Evolutionary conservation across 805 yeast genomes (phyloP).

Genomic region (Komagataella phaffii): DNA sequence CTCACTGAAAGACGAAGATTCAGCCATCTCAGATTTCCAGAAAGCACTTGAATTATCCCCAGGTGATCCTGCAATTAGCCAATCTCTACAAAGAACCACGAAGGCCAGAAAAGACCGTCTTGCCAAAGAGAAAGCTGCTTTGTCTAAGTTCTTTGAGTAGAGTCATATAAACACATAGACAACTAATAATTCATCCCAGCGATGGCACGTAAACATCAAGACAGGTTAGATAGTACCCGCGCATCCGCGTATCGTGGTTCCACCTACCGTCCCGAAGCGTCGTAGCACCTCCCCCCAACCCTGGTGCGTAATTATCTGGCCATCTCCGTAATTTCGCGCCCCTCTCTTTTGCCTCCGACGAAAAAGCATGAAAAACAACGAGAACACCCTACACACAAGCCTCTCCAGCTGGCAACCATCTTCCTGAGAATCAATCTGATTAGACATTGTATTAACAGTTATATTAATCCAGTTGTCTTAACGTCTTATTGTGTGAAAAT

Average conservation of each 20-base stretch:
- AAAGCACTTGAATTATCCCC: constrained; percentile 55
- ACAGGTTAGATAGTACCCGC: background rate
- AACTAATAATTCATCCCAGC: background rate
- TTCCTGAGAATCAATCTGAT: background rate
- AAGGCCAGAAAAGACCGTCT: constrained; percentile 34
- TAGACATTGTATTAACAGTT: background rate
- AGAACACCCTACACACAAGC: background rate
- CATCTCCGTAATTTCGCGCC: background rate
- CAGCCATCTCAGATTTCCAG: constrained; percentile 52
- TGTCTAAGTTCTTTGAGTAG: constrained; percentile 49
- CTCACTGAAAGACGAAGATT: constrained; percentile 51
- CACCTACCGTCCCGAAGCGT: background rate
- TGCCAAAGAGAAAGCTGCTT: constrained; percentile 61
- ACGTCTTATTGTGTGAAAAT: background rate
- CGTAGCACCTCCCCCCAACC: background rate
- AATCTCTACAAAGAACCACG: constrained; percentile 51
- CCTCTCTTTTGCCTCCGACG: background rate
- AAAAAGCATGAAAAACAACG: background rate
- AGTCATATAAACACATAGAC: too few species aligned
- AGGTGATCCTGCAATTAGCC: constrained; percentile 55
- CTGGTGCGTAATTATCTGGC: background rate
- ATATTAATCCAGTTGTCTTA: background rate
- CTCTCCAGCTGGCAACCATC: background rate
- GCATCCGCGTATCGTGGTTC: background rate
- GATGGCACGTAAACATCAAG: background rate